Percentiles rank a stretch among this genome's conserved stretches.
Evolutionary conservation across 345 rosid species (phyloP).

Genomic region (Populus pruinosa): DNA sequence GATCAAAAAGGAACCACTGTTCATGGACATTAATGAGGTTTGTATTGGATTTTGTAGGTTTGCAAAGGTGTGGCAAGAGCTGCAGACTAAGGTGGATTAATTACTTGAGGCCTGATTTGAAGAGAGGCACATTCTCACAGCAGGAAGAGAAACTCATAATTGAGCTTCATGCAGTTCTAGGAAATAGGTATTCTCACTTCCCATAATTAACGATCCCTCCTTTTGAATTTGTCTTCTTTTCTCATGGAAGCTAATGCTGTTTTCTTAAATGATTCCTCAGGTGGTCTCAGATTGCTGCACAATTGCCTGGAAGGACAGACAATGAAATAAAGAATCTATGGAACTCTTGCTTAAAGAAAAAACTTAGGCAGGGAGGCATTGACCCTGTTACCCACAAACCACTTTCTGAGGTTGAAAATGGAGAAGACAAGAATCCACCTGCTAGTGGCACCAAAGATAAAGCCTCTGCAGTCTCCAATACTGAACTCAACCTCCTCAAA

Average conservation of each 20-base stretch:
- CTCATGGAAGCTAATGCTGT: neutral
- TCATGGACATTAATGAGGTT: neutral
- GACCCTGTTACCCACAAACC: constrained; percentile 36
- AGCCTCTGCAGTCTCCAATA: constrained; percentile 15
- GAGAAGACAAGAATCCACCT: constrained; percentile 40
- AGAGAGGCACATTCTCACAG: constrained; percentile 91
- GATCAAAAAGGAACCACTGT: neutral
- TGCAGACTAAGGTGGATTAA: constrained; percentile 97
- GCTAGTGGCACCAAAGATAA: constrained; percentile 18
- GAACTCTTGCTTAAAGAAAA: constrained; percentile 36
- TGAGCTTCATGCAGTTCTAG: constrained; percentile 89
- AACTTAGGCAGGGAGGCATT: constrained; percentile 33
- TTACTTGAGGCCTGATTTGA: constrained; percentile 93
- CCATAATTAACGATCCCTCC: neutral
- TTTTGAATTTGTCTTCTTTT: neutral
- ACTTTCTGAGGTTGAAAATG: constrained; percentile 47
- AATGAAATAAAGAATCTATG: constrained; percentile 36
- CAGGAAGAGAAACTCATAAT: constrained; percentile 84
- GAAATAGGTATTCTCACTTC: constrained; percentile 58
- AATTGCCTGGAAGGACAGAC: constrained; percentile 35
- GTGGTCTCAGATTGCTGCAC: constrained; percentile 40
- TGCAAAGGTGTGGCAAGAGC: constrained; percentile 97
- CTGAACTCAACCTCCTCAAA: constrained; percentile 28
- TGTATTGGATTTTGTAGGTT: constrained; percentile 40
- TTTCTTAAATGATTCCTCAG: constrained; percentile 7